phyloP scores from a whole-genome alignment of 768 basidiomycete species.

The Phallus indusiatus region DNA sequence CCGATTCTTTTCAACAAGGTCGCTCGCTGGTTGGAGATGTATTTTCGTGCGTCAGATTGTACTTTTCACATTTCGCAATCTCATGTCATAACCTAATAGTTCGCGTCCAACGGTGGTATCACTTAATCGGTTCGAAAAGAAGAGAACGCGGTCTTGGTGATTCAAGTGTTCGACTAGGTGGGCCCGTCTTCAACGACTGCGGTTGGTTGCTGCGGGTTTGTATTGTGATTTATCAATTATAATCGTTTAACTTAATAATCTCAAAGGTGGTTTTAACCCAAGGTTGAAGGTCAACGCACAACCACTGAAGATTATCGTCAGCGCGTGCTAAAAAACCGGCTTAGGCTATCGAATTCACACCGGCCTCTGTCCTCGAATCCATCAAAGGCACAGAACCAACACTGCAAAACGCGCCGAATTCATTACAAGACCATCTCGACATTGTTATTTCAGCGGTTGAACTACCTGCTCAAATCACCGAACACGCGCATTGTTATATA shows the following conservation, averaged over 20 bases:
- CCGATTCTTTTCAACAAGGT: constrained; percentile 10
- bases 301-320: constrained; percentile 50
- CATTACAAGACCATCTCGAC: constrained; percentile 33
- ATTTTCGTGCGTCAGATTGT: constrained; percentile 9
- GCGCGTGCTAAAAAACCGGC: constrained; percentile 40
- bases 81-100: constrained; percentile 25
- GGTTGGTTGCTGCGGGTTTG: constrained; percentile 74
- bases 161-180: constrained; percentile 41
- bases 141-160: constrained; percentile 80
- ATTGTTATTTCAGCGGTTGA: constrained; percentile 82
- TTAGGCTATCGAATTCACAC: constrained; percentile 53
- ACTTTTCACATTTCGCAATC: neutral
- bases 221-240: neutral
- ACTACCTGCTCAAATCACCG: constrained; percentile 60
- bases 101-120: constrained; percentile 70
- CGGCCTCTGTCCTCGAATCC: constrained; percentile 31
- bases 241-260: neutral
- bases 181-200: constrained; percentile 28
- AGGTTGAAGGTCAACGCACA: constrained; percentile 76
- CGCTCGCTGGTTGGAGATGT: constrained; percentile 10
- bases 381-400: constrained; percentile 22
- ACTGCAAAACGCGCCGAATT: constrained; percentile 31
- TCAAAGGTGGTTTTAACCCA: constrained; percentile 82
- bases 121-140: constrained; percentile 90
- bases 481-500: constrained; percentile 78